Base-by-base conservation (phyloP, 257 asterid species). In the Salvia miltiorrhiza region DNA sequence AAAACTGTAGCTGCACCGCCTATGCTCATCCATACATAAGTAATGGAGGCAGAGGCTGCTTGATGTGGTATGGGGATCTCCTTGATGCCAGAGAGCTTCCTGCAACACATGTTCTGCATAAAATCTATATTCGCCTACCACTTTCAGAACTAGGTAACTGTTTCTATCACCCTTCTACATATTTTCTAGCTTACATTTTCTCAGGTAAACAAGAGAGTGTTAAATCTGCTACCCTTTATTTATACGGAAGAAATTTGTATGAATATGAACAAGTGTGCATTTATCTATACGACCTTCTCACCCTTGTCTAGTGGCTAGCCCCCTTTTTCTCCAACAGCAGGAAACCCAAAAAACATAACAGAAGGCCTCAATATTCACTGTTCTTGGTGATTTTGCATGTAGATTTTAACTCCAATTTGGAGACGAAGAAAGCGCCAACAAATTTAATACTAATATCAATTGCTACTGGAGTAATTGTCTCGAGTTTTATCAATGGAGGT, bases 391-490 rank as follows among this genome's bases (percentile, higher is more conserved):
- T 11, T 41, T 37, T 52, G 1, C 7, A 7, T 33, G 39, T 60
- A 74, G 78, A 48, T 23, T 16, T 41, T 39, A 30, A 0, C n/a
- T 45, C n/a, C 48, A 3, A 9, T 16, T 19, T 17, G n/a, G 9
- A 72, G 45, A 43, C 8, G 57, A 67, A 67, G 65, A 61, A 48
- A 40, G 13, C 11, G 71, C 71, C 58, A 24, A 9, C 2, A 1
- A 59, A 43, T 55, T 20, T 59, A 40, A 21, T 68, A 9, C 20
- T 74, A 10, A 52, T 74, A 30, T 60, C 45, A 7, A 30, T 30
- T 41, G 48, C 48, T 33, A 17, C 66, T 40, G 79, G 74, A 61
- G 59, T 68, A 14, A 17, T 68, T 50, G 26, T 60, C 23, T 24
- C 74, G 5, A 20, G 43, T 63, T 39, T 68, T 10, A 40, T 74